Evolutionary conservation across 352 stramenopile species (phyloP).

Genomic region (Halophytophthora polymorphica): DNA sequence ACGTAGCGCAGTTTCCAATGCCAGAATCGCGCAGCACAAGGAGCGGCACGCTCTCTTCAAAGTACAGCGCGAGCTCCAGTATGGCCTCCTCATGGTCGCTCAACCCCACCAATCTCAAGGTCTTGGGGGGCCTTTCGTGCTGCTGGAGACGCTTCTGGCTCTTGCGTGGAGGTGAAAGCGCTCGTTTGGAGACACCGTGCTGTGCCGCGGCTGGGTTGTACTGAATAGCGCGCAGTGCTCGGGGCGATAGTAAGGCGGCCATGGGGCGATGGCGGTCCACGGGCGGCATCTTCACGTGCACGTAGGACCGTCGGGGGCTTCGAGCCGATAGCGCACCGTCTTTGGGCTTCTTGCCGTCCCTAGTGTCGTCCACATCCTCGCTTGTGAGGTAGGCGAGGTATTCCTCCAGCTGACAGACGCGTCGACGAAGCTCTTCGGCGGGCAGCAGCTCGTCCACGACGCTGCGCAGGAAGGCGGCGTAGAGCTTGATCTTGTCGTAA

Average conservation of each 20-base stretch:
- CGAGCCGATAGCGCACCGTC: no score
- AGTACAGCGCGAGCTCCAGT: constrained; percentile 35
- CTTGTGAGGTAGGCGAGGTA: constrained; percentile 26
- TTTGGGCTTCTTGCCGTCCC: background rate
- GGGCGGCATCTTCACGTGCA: background rate
- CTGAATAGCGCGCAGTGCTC: constrained; percentile 6
- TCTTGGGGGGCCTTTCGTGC: background rate
- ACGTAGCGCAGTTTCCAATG: no score
- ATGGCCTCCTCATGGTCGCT: constrained; percentile 41
- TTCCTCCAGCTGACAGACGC: constrained; percentile 15
- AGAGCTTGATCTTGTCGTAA: constrained; percentile 33
- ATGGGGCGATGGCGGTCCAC: constrained; percentile 4
- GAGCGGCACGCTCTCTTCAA: constrained; percentile 20
- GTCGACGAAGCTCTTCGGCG: constrained; percentile 2
- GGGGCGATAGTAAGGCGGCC: constrained; percentile 20
- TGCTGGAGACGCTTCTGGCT: constrained; percentile 7
- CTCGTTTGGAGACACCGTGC: no score
- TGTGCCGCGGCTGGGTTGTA: background rate
- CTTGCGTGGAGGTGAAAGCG: no score
- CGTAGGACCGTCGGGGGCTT: background rate
- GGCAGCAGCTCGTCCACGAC: constrained; percentile 28
- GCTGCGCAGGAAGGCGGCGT: constrained; percentile 21
- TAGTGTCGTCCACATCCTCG: background rate
- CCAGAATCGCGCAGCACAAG: no score
- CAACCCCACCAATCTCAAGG: constrained; percentile 36